Evolutionary conservation across 225 moss, liverwort and hornwort species (phyloP).

Genomic region (Rhytidiadelphus loreus): DNA sequence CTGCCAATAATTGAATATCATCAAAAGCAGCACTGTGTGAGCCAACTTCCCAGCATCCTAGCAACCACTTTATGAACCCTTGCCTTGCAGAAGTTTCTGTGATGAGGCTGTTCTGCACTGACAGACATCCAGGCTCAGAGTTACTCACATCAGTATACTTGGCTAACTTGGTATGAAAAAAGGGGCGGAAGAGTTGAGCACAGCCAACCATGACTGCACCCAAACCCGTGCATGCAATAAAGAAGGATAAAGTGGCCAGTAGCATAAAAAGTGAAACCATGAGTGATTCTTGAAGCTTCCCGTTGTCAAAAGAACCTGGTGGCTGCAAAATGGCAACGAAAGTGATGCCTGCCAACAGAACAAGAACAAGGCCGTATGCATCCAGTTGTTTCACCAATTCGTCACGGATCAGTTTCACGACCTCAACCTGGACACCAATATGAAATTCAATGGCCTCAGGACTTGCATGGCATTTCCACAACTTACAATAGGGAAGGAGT

Average conservation of each 20-base stretch:
- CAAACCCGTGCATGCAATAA: neutral
- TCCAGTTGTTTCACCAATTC: neutral
- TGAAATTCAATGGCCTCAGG: neutral
- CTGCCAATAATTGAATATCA: neutral
- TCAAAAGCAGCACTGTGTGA: rapidly evolving
- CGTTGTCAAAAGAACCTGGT: neutral
- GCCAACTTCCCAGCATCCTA: neutral
- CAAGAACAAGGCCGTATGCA: neutral
- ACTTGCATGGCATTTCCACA: neutral
- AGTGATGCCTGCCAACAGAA: neutral
- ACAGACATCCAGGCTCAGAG: too few relatives aligned
- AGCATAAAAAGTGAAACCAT: neutral
- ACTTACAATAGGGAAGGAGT: too few relatives aligned
- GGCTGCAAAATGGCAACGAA: neutral
- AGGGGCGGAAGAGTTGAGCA: neutral
- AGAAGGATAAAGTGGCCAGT: neutral
- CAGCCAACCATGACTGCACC: neutral
- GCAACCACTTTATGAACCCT: too few relatives aligned
- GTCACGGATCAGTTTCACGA: neutral
- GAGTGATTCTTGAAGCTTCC: neutral
- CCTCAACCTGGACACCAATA: neutral
- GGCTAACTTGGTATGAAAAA: neutral
- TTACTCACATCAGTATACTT: neutral
- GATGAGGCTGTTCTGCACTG: too few relatives aligned
- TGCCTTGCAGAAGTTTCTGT: too few relatives aligned